Percentiles rank a stretch among this genome's conserved stretches.
Conservation (phyloP, 352 stramenopile species). For the Phytopythium sindhum region DNA sequence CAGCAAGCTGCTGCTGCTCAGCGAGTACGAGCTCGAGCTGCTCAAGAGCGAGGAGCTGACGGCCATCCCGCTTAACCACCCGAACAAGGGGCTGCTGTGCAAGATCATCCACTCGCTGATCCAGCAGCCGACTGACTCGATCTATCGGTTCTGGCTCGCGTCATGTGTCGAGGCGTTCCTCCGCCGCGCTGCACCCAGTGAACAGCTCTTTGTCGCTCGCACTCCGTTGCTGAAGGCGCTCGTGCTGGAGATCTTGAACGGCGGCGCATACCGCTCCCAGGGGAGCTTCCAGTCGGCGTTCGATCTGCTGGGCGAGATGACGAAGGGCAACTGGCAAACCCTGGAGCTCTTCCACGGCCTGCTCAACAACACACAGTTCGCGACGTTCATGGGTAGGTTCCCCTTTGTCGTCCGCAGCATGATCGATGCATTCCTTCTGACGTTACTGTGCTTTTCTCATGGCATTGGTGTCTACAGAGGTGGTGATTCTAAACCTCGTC, state of each 20-base stretch:
- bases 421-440: conserved; percentile 4
- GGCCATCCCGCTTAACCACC: conserved; percentile 61
- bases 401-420: no score
- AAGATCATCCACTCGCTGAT: conserved; percentile 90
- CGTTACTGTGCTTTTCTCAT: conserved; percentile 4
- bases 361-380: conserved; percentile 88
- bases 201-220: conserved; percentile 90
- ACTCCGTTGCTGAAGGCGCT: conserved; percentile 87
- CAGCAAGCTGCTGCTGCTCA: conserved; percentile 81
- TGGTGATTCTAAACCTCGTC: conserved; percentile 93
- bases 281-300: conserved; percentile 95
- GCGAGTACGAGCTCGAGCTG: conserved; percentile 53
- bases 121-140: conserved; percentile 89
- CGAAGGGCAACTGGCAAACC: conserved; percentile 91
- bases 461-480: conserved; percentile 43
- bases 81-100: conserved; percentile 85
- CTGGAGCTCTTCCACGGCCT: conserved; percentile 87
- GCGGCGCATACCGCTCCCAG: conserved; percentile 77
- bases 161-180: conserved; percentile 96
- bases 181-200: conserved; percentile 70
- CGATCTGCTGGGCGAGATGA: conserved; percentile 94
- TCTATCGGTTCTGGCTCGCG: conserved; percentile 95
- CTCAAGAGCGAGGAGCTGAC: conserved; percentile 41
- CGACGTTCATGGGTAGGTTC: conserved; percentile 83
- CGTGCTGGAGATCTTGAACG: conserved; percentile 85